Evolutionary conservation across 2,329 filamentous ascomycete genomes (phyloP).

Genomic region (Periconia sp.): DNA sequence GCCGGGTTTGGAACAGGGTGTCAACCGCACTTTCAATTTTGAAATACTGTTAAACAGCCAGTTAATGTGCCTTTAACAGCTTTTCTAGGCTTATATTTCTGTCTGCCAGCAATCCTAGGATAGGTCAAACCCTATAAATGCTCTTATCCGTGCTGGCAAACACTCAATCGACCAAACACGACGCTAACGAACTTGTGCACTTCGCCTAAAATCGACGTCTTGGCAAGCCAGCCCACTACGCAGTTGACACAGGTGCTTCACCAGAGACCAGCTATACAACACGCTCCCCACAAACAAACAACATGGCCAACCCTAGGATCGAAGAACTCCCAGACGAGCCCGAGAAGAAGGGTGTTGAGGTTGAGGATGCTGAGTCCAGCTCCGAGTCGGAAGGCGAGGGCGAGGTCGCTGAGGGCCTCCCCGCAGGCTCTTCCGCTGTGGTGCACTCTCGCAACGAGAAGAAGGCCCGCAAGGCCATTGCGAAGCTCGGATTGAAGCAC

Average conservation of each 20-base stretch:
- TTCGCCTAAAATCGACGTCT: too few relatives aligned
- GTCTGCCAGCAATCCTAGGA: too few relatives aligned
- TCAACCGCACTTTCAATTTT: too few relatives aligned
- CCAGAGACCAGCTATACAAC: constrained; percentile 8
- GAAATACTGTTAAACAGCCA: too few relatives aligned
- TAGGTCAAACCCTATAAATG: too few relatives aligned
- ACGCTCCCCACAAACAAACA: constrained; percentile 46
- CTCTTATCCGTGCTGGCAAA: background rate
- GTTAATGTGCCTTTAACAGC: too few relatives aligned
- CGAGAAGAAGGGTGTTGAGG: constrained; percentile 74
- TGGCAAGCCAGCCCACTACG: background rate
- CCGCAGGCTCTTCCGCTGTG: constrained; percentile 83
- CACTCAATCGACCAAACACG: too few relatives aligned
- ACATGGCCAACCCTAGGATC: constrained; percentile 96
- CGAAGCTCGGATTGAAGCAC: constrained; percentile 96
- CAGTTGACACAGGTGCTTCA: too few relatives aligned
- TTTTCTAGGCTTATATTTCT: too few relatives aligned
- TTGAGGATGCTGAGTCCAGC: constrained; percentile 72
- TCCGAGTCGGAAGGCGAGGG: constrained; percentile 77
- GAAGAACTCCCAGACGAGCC: constrained; percentile 94
- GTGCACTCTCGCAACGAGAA: constrained; percentile 99
- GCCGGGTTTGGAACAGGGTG: too few relatives aligned
- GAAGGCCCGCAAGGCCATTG: constrained; percentile 99
- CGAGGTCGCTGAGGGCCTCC: constrained; percentile 65
- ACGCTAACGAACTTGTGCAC: too few relatives aligned